Evolutionary conservation across 2,329 filamentous ascomycete genomes (phyloP).

Genomic region (Fusarium aywerte): DNA sequence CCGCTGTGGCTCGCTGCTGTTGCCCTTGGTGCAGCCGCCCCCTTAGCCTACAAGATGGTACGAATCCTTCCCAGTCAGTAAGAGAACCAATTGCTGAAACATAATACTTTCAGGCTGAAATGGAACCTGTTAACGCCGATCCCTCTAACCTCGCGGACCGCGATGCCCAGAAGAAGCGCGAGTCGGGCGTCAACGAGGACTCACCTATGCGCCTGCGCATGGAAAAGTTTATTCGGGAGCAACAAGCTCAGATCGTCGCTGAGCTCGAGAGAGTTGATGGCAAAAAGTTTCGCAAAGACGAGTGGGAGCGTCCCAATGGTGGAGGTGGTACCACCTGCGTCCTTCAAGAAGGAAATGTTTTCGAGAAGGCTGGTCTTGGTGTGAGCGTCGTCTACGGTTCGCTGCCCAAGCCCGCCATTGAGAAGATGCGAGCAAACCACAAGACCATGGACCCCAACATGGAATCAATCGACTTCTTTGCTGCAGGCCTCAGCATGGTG

Average conservation of each 20-base stretch:
- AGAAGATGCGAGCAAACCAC: slow-evolving; percentile 94
- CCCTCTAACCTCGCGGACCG: slow-evolving; percentile 81
- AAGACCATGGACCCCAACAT: slow-evolving; percentile 84
- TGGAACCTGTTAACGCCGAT: slow-evolving; percentile 64
- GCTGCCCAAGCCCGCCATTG: slow-evolving; percentile 85
- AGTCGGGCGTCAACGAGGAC: slow-evolving; percentile 71
- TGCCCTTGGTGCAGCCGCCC: slow-evolving; percentile 62
- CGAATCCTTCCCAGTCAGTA: slow-evolving; percentile 17
- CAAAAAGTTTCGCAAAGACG: slow-evolving; percentile 81
- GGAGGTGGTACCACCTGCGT: slow-evolving; percentile 96
- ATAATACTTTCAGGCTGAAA: slow-evolving; percentile 52
- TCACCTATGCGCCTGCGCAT: slow-evolving; percentile 98
- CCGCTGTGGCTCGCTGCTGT: slow-evolving; percentile 51
- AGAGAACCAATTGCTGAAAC: slow-evolving; percentile 30
- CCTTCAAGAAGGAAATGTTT: slow-evolving; percentile 94
- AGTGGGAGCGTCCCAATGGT: slow-evolving; percentile 87
- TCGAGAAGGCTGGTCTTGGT: slow-evolving; percentile 97
- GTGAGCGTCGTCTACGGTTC: slow-evolving; percentile 95
- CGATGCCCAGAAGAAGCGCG: slow-evolving; percentile 82
- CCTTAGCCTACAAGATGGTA: slow-evolving; percentile 70
- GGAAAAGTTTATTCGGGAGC: slow-evolving; percentile 94
- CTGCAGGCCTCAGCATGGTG: slow-evolving; percentile 90
- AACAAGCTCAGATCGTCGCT: slow-evolving; percentile 87
- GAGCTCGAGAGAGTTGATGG: slow-evolving; percentile 88
- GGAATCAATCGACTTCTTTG: slow-evolving; percentile 92